phyloP scores from a whole-genome alignment of 371 early-diverging fungal species.

The Apophysomyces ossiformis region DNA sequence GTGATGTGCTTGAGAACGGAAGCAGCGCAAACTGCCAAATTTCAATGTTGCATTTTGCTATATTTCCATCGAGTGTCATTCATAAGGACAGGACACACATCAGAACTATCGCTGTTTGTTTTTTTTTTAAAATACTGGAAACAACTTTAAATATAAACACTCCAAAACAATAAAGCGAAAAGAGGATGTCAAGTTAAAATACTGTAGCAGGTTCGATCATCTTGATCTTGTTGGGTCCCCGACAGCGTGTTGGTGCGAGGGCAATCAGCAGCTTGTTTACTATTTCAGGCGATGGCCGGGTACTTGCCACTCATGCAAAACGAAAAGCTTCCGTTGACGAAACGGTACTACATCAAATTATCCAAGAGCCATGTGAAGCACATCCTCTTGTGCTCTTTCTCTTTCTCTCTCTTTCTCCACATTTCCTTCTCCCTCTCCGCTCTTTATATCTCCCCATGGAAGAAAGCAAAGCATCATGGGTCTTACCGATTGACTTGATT shows the following conservation, averaged over 20 bases:
- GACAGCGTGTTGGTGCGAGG: conserved; percentile 10
- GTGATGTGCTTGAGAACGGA: too few relatives aligned
- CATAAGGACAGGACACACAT: too few relatives aligned
- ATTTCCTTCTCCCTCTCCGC: neutral
- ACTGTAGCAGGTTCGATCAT: conserved; percentile 11
- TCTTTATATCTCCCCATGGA: neutral
- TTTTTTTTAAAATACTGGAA: too few relatives aligned
- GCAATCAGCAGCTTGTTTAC: conserved; percentile 2
- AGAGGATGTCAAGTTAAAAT: too few relatives aligned
- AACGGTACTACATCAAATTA: conserved; percentile 11
- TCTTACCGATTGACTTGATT: neutral
- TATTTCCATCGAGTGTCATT: too few relatives aligned
- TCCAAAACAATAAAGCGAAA: too few relatives aligned
- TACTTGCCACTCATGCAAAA: neutral
- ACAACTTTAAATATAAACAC: too few relatives aligned
- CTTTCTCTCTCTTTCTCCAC: neutral
- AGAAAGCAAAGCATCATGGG: neutral
- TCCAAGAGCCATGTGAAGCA: conserved; percentile 2
- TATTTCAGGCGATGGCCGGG: conserved; percentile 9
- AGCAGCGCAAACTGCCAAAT: too few relatives aligned
- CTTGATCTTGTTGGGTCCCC: conserved; percentile 6
- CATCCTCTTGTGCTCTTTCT: neutral
- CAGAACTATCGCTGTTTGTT: too few relatives aligned
- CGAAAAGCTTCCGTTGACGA: neutral
- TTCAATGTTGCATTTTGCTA: too few relatives aligned